Percentiles rank a stretch among this genome's conserved stretches.
phyloP scores from a whole-genome alignment of 208 protist genomes.

The Leishmania lainsoni region DNA sequence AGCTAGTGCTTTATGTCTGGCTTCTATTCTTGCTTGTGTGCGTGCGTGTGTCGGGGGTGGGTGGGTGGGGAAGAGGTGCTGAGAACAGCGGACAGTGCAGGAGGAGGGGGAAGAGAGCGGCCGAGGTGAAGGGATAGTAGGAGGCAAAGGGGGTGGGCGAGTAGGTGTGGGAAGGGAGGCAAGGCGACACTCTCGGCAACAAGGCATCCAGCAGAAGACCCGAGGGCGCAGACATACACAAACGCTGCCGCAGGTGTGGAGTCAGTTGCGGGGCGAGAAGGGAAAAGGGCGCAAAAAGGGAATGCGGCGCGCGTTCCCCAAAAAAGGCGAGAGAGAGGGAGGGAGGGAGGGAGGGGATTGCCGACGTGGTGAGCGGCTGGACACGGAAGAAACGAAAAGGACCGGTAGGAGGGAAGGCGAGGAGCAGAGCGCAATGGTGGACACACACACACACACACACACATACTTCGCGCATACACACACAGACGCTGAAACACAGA shows the following conservation, averaged over 20 bases:
- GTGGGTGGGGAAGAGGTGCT: background rate
- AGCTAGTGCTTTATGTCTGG: background rate
- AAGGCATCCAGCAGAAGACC: background rate
- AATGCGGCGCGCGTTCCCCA: no score
- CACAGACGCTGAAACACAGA: background rate
- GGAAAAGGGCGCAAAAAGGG: background rate
- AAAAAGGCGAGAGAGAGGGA: background rate
- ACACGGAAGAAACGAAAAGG: background rate
- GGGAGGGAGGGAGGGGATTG: background rate
- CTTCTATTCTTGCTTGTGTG: background rate
- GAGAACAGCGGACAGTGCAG: background rate
- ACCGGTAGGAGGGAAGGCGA: background rate
- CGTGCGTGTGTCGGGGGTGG: background rate
- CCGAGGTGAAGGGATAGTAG: background rate
- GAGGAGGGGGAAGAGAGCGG: background rate
- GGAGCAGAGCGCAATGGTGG: background rate
- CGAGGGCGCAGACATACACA: background rate
- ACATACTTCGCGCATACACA: no score
- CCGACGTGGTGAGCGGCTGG: background rate
- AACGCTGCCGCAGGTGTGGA: no score
- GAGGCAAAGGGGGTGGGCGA: background rate
- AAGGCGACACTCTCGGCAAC: background rate
- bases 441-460: background rate
- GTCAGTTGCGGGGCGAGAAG: background rate
- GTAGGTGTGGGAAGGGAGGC: background rate